phyloP scores from a whole-genome alignment of 2,329 filamentous ascomycete genomes.

The Cladophialophora psammophila region DNA sequence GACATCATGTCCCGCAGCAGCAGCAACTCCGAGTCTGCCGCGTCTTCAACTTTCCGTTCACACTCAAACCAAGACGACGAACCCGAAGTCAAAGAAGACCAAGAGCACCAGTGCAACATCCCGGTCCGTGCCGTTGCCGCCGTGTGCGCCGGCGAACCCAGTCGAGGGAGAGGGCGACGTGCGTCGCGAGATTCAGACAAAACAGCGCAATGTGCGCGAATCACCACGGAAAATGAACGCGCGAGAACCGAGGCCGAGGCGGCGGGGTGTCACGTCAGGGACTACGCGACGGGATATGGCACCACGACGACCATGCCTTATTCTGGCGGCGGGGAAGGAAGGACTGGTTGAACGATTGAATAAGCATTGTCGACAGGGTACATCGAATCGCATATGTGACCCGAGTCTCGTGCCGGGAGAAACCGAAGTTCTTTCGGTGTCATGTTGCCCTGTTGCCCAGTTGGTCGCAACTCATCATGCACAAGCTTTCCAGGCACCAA shows the following conservation, averaged over 20 bases:
- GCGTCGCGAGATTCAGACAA: not conserved
- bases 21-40: not conserved
- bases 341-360: not conserved
- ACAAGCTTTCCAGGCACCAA: too few species aligned
- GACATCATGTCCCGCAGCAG: not conserved
- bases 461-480: too few species aligned
- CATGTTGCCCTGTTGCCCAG: too few species aligned
- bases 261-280: not conserved
- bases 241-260: not conserved
- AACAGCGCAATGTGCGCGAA: not conserved
- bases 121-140: too few species aligned
- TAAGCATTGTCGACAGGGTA: not conserved
- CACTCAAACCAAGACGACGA: not conserved
- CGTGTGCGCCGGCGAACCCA: not conserved
- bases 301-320: not conserved
- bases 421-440: not conserved
- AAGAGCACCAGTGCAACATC: too few species aligned
- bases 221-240: not conserved
- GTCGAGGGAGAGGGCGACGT: not conserved
- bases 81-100: not conserved
- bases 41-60: not conserved
- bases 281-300: not conserved
- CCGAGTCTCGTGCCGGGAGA: too few species aligned
- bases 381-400: not conserved
- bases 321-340: not conserved